Percentiles rank a stretch among this genome's conserved stretches.
These are phyloP conservation scores for Kwoniella shivajii DNA, from an alignment of 1,284 basidiomycete genomes.

Conservation along the genomic window DNA sequence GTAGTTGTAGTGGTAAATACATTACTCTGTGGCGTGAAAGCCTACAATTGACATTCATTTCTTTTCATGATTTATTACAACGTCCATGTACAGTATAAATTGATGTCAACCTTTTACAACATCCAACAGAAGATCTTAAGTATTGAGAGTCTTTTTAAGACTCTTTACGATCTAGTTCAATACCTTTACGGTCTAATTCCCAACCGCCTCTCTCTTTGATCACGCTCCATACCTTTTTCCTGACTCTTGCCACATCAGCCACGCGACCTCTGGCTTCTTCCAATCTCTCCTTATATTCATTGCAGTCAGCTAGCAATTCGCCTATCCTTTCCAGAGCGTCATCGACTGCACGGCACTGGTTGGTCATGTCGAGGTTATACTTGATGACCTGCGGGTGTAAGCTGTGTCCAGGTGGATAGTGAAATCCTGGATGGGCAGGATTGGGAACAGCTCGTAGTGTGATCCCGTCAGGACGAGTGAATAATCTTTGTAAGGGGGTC, in stretches of 20 bases:
- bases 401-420: constrained; percentile 32
- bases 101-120: neutral
- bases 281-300: constrained; percentile 58
- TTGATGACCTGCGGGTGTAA: constrained; percentile 35
- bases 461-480: constrained; percentile 49
- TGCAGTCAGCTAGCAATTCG: constrained; percentile 57
- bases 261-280: constrained; percentile 58
- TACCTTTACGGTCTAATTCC: constrained; percentile 36
- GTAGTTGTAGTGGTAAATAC: no score
- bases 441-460: constrained; percentile 44
- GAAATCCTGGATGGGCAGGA: constrained; percentile 33
- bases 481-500: constrained; percentile 50
- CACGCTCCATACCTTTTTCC: constrained; percentile 56
- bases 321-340: constrained; percentile 51
- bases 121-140: neutral
- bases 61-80: neutral
- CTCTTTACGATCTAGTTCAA: neutral
- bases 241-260: constrained; percentile 55
- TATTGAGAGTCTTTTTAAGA: neutral
- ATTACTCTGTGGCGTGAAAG: no score
- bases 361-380: constrained; percentile 49
- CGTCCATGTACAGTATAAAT: neutral
- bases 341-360: constrained; percentile 49
- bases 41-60: no score
- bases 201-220: constrained; percentile 51